Evolutionary conservation across 2,329 filamentous ascomycete species (phyloP).

Genomic region (Venturia effusa): DNA sequence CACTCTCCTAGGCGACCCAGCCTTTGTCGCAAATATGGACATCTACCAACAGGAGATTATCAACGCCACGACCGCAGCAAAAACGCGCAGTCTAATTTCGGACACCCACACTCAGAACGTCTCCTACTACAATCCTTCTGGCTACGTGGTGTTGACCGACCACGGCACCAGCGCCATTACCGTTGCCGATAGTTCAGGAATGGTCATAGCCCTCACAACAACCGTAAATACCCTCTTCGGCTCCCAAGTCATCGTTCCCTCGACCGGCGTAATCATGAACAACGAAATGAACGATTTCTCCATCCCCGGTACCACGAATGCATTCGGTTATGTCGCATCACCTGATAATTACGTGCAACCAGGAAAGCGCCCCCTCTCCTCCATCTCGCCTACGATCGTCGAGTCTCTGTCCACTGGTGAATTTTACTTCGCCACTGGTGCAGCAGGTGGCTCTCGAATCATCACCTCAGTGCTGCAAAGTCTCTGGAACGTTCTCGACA

Average conservation of each 20-base stretch:
- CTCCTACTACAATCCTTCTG: conserved; percentile 59
- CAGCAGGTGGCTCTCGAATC: conserved; percentile 74
- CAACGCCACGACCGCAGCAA: conserved; percentile 44
- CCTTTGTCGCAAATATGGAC: conserved; percentile 54
- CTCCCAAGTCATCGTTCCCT: conserved; percentile 63
- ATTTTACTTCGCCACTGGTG: conserved; percentile 60
- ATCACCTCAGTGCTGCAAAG: conserved; percentile 69
- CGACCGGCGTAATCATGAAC: conserved; percentile 72
- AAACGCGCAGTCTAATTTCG: conserved; percentile 55
- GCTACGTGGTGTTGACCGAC: conserved; percentile 55
- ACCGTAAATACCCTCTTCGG: conserved; percentile 86
- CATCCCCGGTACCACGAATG: conserved; percentile 65
- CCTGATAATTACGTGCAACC: conserved; percentile 72
- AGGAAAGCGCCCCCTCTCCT: conserved; percentile 72
- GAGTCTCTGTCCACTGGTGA: conserved; percentile 50
- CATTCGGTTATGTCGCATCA: conserved; percentile 75
- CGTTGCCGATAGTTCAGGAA: conserved; percentile 58
- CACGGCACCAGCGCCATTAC: conserved; percentile 67
- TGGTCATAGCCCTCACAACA: conserved; percentile 73
- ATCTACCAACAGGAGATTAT: conserved; percentile 60
- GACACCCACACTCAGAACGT: conserved; percentile 63
- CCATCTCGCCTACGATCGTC: conserved; percentile 69
- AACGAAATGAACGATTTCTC: conserved; percentile 64
- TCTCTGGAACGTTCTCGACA: conserved; percentile 61
- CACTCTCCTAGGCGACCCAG: conserved; percentile 69